Evolutionary conservation across 148 eudicot genomes (phyloP), one percentile per base, ranked within the genome.

Genomic region (Persicaria tinctoria): DNA sequence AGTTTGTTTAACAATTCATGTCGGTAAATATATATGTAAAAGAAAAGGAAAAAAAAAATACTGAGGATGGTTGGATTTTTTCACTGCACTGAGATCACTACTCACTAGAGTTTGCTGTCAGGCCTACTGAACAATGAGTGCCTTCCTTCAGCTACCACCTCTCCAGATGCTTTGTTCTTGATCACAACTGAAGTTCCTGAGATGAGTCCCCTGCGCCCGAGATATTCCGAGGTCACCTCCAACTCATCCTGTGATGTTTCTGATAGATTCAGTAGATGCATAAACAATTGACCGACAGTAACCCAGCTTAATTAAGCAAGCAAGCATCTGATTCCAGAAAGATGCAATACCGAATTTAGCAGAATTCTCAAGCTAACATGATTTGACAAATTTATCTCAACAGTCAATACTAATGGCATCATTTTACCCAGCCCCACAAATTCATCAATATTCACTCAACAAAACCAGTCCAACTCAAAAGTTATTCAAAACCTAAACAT

Each of bases 121-220:
- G 51, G 77, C 80, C 76, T 84, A 78, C 85, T 83, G 77, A 93
- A 93, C 82, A 93, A 79, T 20, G 93, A 86, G 82, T 93, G 97
- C 46, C 98, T 74, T 46, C 97, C 98, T 88, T 93, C 89, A 69
- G 98, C 97, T 74, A 93, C 76, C 49, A 87, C 72, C 70, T 86
- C 85, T 63, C 93, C 97, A 6, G 94, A 83, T 46, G 79, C 79
- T 75, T 87, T 93, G 45, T 93, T 89, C 78, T 80, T 86, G 11
- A 93, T 77, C 46, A 89, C 79, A 46, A 93, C 84, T 14, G 81
- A 76, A 16, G 95, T 86, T 44, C 90, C 91, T 20, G 81, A 81
- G 78, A 89, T 74, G 6, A 77, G 73, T 78, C 98, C 98, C 49
- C 75, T 83, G 71, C 76, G 80, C 20, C 98, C 97, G 16, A 93